Conservation (phyloP, 106 monocot genomes). For the Dendrobium catenatum region DNA sequence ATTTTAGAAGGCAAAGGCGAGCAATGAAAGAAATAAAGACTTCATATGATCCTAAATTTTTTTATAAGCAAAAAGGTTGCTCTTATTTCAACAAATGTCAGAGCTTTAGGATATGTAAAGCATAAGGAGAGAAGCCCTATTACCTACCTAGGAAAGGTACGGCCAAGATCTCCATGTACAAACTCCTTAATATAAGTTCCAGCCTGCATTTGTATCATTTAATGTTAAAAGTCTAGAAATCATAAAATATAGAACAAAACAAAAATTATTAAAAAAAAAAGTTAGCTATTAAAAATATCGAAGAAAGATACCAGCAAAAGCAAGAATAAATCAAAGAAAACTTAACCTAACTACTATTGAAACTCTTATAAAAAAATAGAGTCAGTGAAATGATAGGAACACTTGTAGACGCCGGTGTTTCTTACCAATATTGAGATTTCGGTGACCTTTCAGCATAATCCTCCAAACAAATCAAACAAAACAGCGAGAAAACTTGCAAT, state of each 20-base stretch:
- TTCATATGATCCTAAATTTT: too few relatives aligned
- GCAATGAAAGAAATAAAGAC: too few relatives aligned
- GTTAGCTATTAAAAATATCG: neutral
- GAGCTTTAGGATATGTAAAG: neutral
- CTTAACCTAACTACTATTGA: neutral
- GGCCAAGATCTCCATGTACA: conserved; percentile 99
- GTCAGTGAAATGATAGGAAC: neutral
- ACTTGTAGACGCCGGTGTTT: too few relatives aligned
- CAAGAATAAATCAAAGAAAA: neutral
- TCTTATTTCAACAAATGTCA: neutral
- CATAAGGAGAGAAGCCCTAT: neutral
- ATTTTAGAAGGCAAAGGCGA: too few relatives aligned
- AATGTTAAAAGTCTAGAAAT: neutral
- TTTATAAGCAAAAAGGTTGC: neutral
- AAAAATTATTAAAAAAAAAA: neutral
- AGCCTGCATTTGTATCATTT: conserved; percentile 41
- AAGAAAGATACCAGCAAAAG: neutral
- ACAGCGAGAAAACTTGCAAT: too few relatives aligned
- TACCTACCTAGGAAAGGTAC: conserved; percentile 78
- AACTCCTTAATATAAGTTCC: conserved; percentile 99
- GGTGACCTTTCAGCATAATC: too few relatives aligned
- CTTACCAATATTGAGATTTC: too few relatives aligned
- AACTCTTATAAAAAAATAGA: neutral
- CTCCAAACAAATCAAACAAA: too few relatives aligned
- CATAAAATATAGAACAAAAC: neutral